Conservation (phyloP, 1,139 yeast species). For the Spencermartinsiella ligniputridi region DNA sequence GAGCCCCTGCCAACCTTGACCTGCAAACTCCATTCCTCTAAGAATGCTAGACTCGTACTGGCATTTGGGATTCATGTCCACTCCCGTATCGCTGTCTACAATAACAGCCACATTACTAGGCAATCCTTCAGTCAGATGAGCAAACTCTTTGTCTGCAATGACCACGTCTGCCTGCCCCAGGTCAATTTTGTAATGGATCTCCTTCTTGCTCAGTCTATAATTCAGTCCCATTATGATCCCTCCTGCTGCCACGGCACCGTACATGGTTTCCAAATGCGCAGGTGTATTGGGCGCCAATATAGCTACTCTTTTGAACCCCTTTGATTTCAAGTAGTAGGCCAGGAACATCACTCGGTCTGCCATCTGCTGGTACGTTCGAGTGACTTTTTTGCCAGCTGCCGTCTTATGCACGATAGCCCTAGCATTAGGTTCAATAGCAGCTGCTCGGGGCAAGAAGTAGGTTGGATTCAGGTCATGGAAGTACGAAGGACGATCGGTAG, state of each 20-base stretch:
- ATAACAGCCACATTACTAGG: constrained; percentile 20
- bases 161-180: constrained; percentile 34
- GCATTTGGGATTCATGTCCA: constrained; percentile 18
- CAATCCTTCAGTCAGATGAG: constrained; percentile 23
- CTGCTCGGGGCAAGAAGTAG: constrained; percentile 35
- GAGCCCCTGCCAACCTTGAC: constrained; percentile 24
- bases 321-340: constrained; percentile 30
- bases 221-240: constrained; percentile 36
- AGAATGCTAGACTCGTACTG: constrained; percentile 26
- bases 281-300: constrained; percentile 38
- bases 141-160: constrained; percentile 34
- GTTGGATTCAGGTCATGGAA: constrained; percentile 36
- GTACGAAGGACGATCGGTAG: constrained; percentile 5
- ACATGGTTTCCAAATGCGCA: constrained; percentile 36
- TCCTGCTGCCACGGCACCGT: constrained; percentile 35
- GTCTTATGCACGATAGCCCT: constrained; percentile 33
- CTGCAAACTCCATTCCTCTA: constrained; percentile 24
- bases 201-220: constrained; percentile 32
- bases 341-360: constrained; percentile 31
- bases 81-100: constrained; percentile 31
- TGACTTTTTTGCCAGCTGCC: constrained; percentile 23
- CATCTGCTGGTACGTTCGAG: constrained; percentile 30
- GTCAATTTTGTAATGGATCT: constrained; percentile 32
- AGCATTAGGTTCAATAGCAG: constrained; percentile 35
- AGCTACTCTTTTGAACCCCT: constrained; percentile 31